Evolutionary conservation across 2,329 filamentous ascomycete species (phyloP), one percentile per base, ranked within the genome.

Genomic region (Nemania serpens): DNA sequence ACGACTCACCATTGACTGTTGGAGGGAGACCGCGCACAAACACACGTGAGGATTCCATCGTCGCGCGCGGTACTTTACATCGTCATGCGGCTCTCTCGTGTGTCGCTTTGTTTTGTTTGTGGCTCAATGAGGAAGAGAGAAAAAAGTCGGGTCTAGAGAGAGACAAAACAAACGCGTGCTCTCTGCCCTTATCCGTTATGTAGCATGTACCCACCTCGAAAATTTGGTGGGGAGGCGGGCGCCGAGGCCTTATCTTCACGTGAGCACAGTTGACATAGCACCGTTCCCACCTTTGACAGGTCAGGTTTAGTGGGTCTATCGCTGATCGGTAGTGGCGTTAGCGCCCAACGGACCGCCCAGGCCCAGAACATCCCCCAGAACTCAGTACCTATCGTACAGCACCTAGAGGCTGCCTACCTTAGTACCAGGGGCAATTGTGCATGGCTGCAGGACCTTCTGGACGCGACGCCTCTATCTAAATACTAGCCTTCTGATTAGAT

Each of bases 21-120:
- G 93, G 93, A 48, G 95, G 95, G 61, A 99, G 82, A 63, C 93
- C 83, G 85, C 90, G 83, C 84, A 98, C 80, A 79, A 96, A 90
- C 50, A 90, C 81, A 66, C 84, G 88, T 75, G 91, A 95, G 76
- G 83, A 82, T 67, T 81, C 80, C 64, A 66, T 66, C 2, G 5
- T 58, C 20, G 39, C 37, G 50, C 22, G 45, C 10, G 48, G 18
- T 12, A 52, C 20, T 6, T 47, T n/a, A 20, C 18, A 37, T 22
- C 42, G n/a, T 47, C 46, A 50, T 45, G 39, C 46, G 15, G 33
- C 45, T 39, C 15, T 36, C 12, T 49, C 50, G 25, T 22, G 29
- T 25, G 11, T 34, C 15, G 37, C 41, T 43, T 45, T 48, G 51
- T 52, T 46, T 39, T 55, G 49, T 48, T 59, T 33, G 43, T 47